Conservation (phyloP, 371 early-diverging fungal genomes). For the Mortierella sp. region DNA sequence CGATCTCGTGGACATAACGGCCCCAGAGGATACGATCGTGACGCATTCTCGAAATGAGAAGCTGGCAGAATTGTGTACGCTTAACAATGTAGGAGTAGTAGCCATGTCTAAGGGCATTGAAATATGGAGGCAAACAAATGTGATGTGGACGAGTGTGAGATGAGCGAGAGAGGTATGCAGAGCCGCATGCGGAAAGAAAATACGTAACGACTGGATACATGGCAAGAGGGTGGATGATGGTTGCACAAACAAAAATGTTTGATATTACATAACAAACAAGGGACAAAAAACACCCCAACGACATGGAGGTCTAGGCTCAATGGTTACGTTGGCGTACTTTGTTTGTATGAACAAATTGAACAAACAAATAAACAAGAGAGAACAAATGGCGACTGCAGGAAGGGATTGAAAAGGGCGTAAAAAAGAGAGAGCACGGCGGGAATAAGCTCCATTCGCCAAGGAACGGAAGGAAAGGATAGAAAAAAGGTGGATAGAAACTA, state of each 20-base stretch:
- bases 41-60: conserved; percentile 30
- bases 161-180: background rate
- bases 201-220: background rate
- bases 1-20: conserved; percentile 36
- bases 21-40: conserved; percentile 28
- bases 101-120: conserved; percentile 21
- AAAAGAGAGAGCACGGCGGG: no score
- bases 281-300: background rate
- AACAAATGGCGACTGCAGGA: background rate
- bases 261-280: background rate
- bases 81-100: conserved; percentile 36
- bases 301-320: background rate
- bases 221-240: background rate
- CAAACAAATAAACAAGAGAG: background rate
- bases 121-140: background rate
- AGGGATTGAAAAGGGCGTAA: background rate
- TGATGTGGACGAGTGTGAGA: background rate
- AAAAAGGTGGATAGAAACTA: background rate
- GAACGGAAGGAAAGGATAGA: background rate
- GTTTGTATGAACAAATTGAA: background rate
- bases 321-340: background rate
- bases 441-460: background rate
- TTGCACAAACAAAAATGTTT: conserved; percentile 4
- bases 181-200: background rate
- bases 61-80: conserved; percentile 29